phyloP scores from a whole-genome alignment of 169 alveolate species.

The Cryptosporidium ubiquitum region DNA sequence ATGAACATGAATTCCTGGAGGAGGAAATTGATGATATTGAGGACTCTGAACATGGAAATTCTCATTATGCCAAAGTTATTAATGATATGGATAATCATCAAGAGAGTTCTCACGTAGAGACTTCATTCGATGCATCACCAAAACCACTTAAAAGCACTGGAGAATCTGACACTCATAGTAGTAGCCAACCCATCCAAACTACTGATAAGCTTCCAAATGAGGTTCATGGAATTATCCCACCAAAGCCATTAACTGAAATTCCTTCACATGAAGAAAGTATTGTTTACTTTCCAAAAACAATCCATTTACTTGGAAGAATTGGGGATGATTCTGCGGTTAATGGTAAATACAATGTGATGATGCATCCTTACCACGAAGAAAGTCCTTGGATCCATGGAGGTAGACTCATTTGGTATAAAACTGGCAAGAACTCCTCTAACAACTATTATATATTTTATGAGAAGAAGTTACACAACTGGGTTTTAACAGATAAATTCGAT shows the following conservation, averaged over 20 bases:
- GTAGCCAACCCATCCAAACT: background rate
- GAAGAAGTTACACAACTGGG: conserved; percentile 69
- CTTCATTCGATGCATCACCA: conserved; percentile 3
- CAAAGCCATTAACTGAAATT: conserved; percentile 39
- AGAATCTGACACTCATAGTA: background rate
- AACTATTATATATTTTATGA: conserved; percentile 60
- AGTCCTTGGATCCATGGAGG: conserved; percentile 75
- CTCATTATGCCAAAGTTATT: conserved; percentile 49
- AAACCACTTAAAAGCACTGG: conserved; percentile 2
- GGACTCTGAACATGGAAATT: conserved; percentile 50
- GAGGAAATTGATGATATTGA: conserved; percentile 68
- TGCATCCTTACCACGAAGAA: conserved; percentile 74
- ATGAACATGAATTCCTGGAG: conserved; percentile 60
- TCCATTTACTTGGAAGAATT: conserved; percentile 56
- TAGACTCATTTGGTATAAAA: conserved; percentile 61
- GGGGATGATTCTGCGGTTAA: conserved; percentile 37
- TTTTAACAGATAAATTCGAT: conserved; percentile 59
- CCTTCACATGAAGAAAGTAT: conserved; percentile 20
- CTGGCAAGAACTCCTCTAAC: conserved; percentile 7
- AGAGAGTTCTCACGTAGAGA: background rate
- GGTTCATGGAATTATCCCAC: conserved; percentile 53
- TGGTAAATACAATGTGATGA: conserved; percentile 70
- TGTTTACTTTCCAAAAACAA: conserved; percentile 57
- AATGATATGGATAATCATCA: background rate
- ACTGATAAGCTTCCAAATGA: conserved; percentile 43